These are phyloP conservation scores for Pluteus cervinus DNA, from an alignment of 768 basidiomycete species.

Conservation along the genomic window DNA sequence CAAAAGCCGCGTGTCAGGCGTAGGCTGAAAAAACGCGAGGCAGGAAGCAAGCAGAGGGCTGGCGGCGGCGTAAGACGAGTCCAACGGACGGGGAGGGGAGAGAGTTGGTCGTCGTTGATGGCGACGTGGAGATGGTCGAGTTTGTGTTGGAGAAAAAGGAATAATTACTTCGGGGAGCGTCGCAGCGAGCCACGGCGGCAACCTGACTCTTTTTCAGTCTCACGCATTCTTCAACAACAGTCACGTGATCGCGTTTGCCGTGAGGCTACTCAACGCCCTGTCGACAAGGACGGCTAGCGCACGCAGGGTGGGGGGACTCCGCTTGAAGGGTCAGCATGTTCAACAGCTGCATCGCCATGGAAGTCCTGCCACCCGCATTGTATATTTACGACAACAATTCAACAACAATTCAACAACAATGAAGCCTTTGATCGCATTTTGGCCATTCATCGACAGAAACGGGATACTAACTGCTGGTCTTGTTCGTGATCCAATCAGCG, in stretches of 20 bases:
- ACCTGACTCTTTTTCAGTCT: conserved; percentile 29
- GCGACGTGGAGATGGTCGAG: conserved; percentile 11
- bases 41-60: conserved; percentile 2
- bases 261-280: neutral
- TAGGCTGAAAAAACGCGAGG: conserved; percentile 7
- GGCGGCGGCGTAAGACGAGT: conserved; percentile 7
- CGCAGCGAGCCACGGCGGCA: too few relatives aligned
- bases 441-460: too few relatives aligned
- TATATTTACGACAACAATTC: too few relatives aligned
- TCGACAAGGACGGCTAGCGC: neutral
- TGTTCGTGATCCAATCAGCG: too few relatives aligned
- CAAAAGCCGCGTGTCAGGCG: conserved; percentile 13
- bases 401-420: too few relatives aligned
- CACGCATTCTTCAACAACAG: conserved; percentile 33
- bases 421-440: too few relatives aligned
- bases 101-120: conserved; percentile 19
- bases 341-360: too few relatives aligned
- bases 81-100: conserved; percentile 5
- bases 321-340: too few relatives aligned
- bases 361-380: too few relatives aligned
- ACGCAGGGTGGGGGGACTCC: too few relatives aligned
- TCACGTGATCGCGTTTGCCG: conserved; percentile 39
- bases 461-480: too few relatives aligned
- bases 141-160: conserved; percentile 13
- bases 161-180: conserved; percentile 18